A percentile compares a stretch with the other conserved stretches of the same genome.
Evolutionary conservation across 2,329 filamentous ascomycete species (phyloP).

Genomic region (Pseudohalonectria lignicola): DNA sequence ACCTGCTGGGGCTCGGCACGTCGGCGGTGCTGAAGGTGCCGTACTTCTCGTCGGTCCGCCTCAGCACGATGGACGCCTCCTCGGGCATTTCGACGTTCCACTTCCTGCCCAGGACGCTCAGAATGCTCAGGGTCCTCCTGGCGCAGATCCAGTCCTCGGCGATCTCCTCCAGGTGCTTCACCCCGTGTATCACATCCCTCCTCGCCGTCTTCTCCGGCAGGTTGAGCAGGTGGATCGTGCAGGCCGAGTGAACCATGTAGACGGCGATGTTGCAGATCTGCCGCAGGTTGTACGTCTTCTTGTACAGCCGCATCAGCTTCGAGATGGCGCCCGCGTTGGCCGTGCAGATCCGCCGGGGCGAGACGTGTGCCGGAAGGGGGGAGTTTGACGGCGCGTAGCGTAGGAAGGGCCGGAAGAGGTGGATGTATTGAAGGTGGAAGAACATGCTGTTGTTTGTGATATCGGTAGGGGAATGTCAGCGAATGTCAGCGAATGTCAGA

Average conservation of each 20-base stretch:
- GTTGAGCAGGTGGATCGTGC: slow-evolving; percentile 88
- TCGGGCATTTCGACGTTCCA: slow-evolving; percentile 83
- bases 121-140: slow-evolving; percentile 70
- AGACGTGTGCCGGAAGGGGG: slow-evolving; percentile 76
- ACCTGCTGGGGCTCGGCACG: slow-evolving; percentile 40
- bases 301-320: slow-evolving; percentile 89
- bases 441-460: slow-evolving; percentile 62
- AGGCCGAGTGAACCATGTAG: slow-evolving; percentile 90
- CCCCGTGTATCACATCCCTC: slow-evolving; percentile 79
- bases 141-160: slow-evolving; percentile 91
- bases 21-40: slow-evolving; percentile 57
- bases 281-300: slow-evolving; percentile 77
- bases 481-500: neutral
- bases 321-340: slow-evolving; percentile 83
- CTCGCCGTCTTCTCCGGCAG: slow-evolving; percentile 84
- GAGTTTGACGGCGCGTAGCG: slow-evolving; percentile 78
- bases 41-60: slow-evolving; percentile 69
- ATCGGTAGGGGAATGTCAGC: neutral
- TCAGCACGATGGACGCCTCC: slow-evolving; percentile 67
- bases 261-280: slow-evolving; percentile 96
- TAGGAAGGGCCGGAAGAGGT: slow-evolving; percentile 88
- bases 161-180: slow-evolving; percentile 90
- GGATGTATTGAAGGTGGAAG: slow-evolving; percentile 89
- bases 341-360: slow-evolving; percentile 81
- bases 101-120: slow-evolving; percentile 75